Evolutionary conservation across 306 rosid genomes (phyloP), one percentile per base, ranked within the genome.

Genomic region (Pyrus betulifolia): DNA sequence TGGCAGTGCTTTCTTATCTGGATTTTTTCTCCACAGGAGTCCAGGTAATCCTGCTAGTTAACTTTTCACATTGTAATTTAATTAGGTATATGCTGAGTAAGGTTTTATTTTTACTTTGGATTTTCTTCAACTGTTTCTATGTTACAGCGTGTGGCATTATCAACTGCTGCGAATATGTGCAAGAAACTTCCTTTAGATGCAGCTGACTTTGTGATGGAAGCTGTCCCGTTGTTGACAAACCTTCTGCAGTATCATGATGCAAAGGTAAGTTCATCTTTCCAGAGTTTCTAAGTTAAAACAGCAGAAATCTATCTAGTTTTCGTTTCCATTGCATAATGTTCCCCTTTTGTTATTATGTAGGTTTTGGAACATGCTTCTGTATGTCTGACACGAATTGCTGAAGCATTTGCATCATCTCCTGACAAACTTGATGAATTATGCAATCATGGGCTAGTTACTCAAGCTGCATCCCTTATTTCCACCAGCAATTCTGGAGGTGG

Each of bases 161-260:
- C 99, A 51, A 96, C 99, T 81, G 99, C 99, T 76, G 99, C 99
- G 23, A 96, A 96, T 79, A 96, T 96, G 97, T 96, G 99, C 89
- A 96, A 93, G 93, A 96, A 96, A 76, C 99, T 96, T 83, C 98
- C 99, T 70, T 88, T 98, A n/a, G 99, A 96, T 81, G 99, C 98
- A 55, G 90, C 98, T 70, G 99, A 96, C 81, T 96, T 96, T 86
- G 99, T 96, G 77, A 96, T 96, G 99, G 99, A 96, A 87, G 97
- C 99, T 59, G 98, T 96, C 69, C 99, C 99, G 27, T 89, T 91
- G 60, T 78, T 96, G 86, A 96, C 98, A 4, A 96, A 96, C 85
- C 97, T 96, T 75, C 97, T 96, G 81, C 99, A 96, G 79, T 91
- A 93, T 84, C 99, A 88, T 81, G 99, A 96, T 89, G 78, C 98